Conservation (phyloP, 768 basidiomycete genomes). For the Gloeophyllum trabeum region DNA sequence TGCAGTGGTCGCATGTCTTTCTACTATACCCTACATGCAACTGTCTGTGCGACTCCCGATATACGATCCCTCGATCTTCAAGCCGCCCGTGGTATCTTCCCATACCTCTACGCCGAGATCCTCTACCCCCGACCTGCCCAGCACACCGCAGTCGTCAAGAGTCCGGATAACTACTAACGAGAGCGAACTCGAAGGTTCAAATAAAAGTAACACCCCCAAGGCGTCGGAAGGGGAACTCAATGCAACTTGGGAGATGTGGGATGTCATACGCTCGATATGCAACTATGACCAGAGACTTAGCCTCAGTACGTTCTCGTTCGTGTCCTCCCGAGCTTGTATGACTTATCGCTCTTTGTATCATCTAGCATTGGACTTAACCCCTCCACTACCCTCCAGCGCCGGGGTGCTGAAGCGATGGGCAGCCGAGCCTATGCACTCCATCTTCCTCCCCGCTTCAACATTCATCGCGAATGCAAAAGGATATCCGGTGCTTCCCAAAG, state of each 20-base stretch:
- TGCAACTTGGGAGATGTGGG: conserved; percentile 98
- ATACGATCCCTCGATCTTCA: conserved; percentile 60
- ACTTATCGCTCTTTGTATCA: conserved; percentile 10
- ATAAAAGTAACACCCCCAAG: no score
- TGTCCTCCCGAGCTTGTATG: conserved; percentile 3
- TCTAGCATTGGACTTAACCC: conserved; percentile 84
- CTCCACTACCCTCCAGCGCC: conserved; percentile 70
- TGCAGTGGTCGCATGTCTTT: conserved; percentile 70
- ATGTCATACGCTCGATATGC: conserved; percentile 83
- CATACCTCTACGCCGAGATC: background rate
- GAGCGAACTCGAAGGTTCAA: no score
- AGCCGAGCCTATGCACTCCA: conserved; percentile 83
- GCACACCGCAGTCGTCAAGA: conserved; percentile 22
- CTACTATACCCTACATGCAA: conserved; percentile 57
- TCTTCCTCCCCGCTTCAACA: conserved; percentile 81
- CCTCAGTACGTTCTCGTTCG: conserved; percentile 39
- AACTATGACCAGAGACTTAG: conserved; percentile 69
- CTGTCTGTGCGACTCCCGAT: conserved; percentile 79
- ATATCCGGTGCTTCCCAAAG: conserved; percentile 92
- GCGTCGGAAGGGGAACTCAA: conserved; percentile 47
- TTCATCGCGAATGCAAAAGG: conserved; percentile 96
- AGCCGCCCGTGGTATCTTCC: conserved; percentile 14
- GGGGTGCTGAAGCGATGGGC: conserved; percentile 81
- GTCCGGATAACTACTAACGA: no score
- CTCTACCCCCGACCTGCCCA: conserved; percentile 4